Evolutionary conservation across 345 rosid species (phyloP).

Genomic region (Acer negundo): DNA sequence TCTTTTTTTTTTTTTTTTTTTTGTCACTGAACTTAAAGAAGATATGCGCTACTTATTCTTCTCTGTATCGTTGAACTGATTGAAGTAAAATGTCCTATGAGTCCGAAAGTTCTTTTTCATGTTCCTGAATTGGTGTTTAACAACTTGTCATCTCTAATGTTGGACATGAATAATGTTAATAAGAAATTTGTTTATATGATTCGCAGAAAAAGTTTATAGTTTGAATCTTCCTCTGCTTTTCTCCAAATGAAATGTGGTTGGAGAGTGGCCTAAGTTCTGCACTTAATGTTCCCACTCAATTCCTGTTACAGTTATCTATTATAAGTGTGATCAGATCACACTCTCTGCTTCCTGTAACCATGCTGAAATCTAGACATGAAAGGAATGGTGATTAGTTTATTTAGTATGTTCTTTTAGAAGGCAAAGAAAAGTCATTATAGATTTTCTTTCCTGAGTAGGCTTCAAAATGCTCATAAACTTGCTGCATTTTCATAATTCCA

Average conservation of each 20-base stretch:
- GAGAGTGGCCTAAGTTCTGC: neutral
- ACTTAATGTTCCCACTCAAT: neutral
- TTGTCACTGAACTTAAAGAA: neutral
- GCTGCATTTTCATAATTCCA: constrained; percentile 3
- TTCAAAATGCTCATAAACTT: constrained; percentile 4
- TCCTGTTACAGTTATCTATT: neutral
- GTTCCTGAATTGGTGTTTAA: neutral
- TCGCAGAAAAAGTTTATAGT: neutral
- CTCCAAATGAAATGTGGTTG: neutral
- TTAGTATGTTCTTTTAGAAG: neutral
- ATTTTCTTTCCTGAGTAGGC: neutral
- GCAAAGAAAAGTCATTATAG: neutral
- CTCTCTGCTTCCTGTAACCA: neutral
- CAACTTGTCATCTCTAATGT: neutral
- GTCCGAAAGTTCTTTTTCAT: neutral
- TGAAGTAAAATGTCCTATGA: neutral
- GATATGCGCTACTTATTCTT: neutral
- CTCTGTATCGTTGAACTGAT: neutral
- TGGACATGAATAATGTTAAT: neutral
- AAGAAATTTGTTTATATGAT: neutral
- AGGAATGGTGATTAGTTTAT: neutral
- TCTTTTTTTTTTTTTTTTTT: neutral
- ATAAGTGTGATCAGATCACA: neutral
- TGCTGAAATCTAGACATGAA: neutral
- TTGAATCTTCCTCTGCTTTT: neutral